phyloP scores from a whole-genome alignment of 2,329 filamentous ascomycete genomes.

The Teratosphaeria destructans region DNA sequence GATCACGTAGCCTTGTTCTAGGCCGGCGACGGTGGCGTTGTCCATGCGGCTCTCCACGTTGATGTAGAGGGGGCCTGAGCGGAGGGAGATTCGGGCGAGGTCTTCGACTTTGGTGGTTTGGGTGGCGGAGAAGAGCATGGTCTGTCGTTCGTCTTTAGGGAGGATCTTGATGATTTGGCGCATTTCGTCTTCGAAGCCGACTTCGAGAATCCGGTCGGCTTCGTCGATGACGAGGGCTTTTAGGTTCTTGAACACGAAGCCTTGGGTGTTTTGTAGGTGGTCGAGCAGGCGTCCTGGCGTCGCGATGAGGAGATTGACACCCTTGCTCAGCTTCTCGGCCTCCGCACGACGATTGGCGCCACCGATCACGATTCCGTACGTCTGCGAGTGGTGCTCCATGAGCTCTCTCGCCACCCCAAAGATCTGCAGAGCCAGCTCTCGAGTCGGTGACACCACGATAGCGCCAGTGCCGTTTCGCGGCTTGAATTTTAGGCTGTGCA shows the following conservation, averaged over 20 bases:
- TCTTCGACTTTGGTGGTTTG: slow-evolving; percentile 99
- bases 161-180: slow-evolving; percentile 90
- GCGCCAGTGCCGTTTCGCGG: slow-evolving; percentile 86
- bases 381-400: slow-evolving; percentile 87
- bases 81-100: slow-evolving; percentile 82
- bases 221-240: slow-evolving; percentile 92
- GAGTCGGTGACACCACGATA: slow-evolving; percentile 83
- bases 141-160: slow-evolving; percentile 77
- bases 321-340: slow-evolving; percentile 86
- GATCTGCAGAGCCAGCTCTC: slow-evolving; percentile 90
- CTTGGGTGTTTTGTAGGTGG: slow-evolving; percentile 83
- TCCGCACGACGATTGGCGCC: slow-evolving; percentile 86
- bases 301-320: slow-evolving; percentile 87
- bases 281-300: slow-evolving; percentile 88
- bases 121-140: slow-evolving; percentile 96
- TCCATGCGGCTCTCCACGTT: slow-evolving; percentile 88
- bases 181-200: slow-evolving; percentile 99
- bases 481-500: slow-evolving; percentile 84
- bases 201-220: slow-evolving; percentile 90
- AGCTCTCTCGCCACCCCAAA: slow-evolving; percentile 90
- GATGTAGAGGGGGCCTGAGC: slow-evolving; percentile 86
- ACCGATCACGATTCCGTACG: slow-evolving; percentile 91
- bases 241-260: slow-evolving; percentile 85
- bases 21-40: slow-evolving; percentile 80
- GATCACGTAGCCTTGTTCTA: slow-evolving; percentile 92